A percentile compares a stretch with the other conserved stretches of the same genome.
Evolutionary conservation across 495 filamentous ascomycete genomes (phyloP).

Genomic region (Penicillium psychrofluorescens): DNA sequence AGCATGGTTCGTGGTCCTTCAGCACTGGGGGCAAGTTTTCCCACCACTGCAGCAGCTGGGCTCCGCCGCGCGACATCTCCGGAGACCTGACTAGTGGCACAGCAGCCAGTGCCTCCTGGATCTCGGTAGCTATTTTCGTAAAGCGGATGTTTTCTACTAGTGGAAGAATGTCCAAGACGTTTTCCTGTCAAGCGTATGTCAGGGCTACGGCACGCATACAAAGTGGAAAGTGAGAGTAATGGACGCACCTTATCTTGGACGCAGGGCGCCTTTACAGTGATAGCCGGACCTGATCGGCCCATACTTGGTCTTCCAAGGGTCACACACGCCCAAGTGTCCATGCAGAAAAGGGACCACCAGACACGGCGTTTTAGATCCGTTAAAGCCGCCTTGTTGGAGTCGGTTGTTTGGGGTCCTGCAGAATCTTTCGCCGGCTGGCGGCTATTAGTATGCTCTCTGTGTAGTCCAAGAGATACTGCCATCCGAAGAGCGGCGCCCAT

Average conservation of each 20-base stretch:
- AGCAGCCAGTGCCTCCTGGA: conserved; percentile 63
- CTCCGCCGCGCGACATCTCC: conserved; percentile 51
- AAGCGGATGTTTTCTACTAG: conserved; percentile 66
- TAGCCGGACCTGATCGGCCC: conserved; percentile 59
- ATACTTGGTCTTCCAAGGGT: conserved; percentile 67
- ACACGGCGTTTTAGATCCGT: conserved; percentile 55
- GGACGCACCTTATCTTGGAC: conserved; percentile 31
- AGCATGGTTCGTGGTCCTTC: conserved; percentile 54
- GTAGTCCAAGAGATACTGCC: conserved; percentile 20
- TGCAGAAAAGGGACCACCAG: conserved; percentile 67
- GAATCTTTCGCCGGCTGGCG: background rate
- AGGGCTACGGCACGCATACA: background rate
- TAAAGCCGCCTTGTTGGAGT: conserved; percentile 22
- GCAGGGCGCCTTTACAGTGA: conserved; percentile 55
- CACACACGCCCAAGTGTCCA: conserved; percentile 68
- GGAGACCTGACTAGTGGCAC: conserved; percentile 49
- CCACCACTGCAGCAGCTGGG: conserved; percentile 58
- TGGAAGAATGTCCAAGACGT: conserved; percentile 39
- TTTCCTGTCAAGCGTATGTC: conserved; percentile 2
- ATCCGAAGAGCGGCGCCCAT: conserved; percentile 37
- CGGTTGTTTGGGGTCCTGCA: background rate
- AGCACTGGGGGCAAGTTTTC: conserved; percentile 57
- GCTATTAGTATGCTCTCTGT: conserved; percentile 9
- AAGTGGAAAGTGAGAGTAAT: background rate
- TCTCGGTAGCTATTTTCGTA: conserved; percentile 60